Evolutionary conservation across 2,329 filamentous ascomycete genomes (phyloP).

Genomic region (Diaporthe helianthi): DNA sequence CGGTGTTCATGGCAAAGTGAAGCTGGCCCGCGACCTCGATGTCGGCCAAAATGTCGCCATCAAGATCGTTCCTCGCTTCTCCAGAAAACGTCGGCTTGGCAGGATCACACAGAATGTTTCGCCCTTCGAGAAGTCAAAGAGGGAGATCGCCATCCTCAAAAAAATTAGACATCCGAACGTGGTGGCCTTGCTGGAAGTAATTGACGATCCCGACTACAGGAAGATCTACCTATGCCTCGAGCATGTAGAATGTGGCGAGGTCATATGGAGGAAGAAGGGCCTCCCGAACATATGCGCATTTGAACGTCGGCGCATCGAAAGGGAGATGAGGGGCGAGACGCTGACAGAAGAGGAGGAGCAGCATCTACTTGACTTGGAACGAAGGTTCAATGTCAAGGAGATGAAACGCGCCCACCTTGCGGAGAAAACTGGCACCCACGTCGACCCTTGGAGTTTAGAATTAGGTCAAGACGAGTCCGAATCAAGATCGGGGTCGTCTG

Average conservation of each 20-base stretch:
- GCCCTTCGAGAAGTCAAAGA: conserved; percentile 82
- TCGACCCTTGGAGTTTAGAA: conserved; percentile 81
- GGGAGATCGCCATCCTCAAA: conserved; percentile 96
- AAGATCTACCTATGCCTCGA: conserved; percentile 99
- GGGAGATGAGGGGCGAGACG: conserved; percentile 68
- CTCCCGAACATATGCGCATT: conserved; percentile 81
- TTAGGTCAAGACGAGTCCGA: conserved; percentile 62
- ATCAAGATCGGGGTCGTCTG: conserved; percentile 52
- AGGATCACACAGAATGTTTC: conserved; percentile 70
- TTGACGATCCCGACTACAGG: conserved; percentile 93
- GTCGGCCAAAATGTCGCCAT: conserved; percentile 87
- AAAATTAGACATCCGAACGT: conserved; percentile 98
- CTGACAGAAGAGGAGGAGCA: conserved; percentile 66
- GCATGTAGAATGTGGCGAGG: conserved; percentile 92
- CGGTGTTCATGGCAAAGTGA: conserved; percentile 97
- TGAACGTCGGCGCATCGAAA: conserved; percentile 82
- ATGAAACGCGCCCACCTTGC: conserved; percentile 63
- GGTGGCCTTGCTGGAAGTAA: conserved; percentile 93
- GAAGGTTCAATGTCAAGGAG: conserved; percentile 64
- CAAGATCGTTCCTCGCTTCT: conserved; percentile 97
- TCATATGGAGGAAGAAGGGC: conserved; percentile 91
- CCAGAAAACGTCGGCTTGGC: conserved; percentile 90
- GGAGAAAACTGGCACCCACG: conserved; percentile 59
- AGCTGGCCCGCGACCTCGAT: conserved; percentile 82
- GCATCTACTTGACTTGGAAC: conserved; percentile 65